These are phyloP conservation scores for Apiotrichum brassicae DNA, from an alignment of 1,284 basidiomycete species.

Conservation along the genomic window DNA sequence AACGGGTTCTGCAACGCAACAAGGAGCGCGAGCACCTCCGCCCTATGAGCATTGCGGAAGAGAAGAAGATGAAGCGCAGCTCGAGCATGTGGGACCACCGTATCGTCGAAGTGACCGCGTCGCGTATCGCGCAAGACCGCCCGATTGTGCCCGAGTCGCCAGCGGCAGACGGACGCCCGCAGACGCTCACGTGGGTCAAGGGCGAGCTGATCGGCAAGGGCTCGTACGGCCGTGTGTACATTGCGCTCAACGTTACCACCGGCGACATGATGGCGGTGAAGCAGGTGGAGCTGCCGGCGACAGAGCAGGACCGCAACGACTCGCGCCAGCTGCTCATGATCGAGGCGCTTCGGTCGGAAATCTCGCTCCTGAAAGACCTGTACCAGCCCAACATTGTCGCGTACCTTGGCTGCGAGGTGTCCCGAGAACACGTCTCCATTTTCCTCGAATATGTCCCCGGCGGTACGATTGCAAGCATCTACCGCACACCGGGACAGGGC, in stretches of 20 bases:
- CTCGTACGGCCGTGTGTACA: slow-evolving; percentile 91
- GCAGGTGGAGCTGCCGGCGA: slow-evolving; percentile 92
- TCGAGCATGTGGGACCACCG: slow-evolving; percentile 95
- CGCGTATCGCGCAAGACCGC: slow-evolving; percentile 49
- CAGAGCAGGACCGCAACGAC: slow-evolving; percentile 82
- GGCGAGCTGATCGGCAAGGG: slow-evolving; percentile 96
- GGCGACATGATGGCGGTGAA: slow-evolving; percentile 99
- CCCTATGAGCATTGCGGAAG: slow-evolving; percentile 50
- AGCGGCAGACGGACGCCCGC: slow-evolving; percentile 9
- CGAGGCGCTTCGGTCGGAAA: slow-evolving; percentile 87
- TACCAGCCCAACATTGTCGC: slow-evolving; percentile 97
- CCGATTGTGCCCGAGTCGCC: slow-evolving; percentile 41
- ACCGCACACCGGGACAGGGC: slow-evolving; percentile 78
- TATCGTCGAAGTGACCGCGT: slow-evolving; percentile 85
- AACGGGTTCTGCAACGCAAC: slow-evolving; percentile 17
- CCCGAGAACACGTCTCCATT: slow-evolving; percentile 82
- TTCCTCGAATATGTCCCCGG: slow-evolving; percentile 98
- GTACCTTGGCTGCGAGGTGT: slow-evolving; percentile 87
- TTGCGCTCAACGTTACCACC: slow-evolving; percentile 94
- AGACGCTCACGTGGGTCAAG: slow-evolving; percentile 97
- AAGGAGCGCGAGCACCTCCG: slow-evolving; percentile 2
- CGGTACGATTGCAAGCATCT: slow-evolving; percentile 87
- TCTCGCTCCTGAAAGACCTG: slow-evolving; percentile 88
- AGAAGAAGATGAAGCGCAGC: slow-evolving; percentile 59
- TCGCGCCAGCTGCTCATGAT: slow-evolving; percentile 77